Evolutionary conservation across 768 basidiomycete species (phyloP), one percentile per base, ranked within the genome.

Genomic region (Boletus bicolor): DNA sequence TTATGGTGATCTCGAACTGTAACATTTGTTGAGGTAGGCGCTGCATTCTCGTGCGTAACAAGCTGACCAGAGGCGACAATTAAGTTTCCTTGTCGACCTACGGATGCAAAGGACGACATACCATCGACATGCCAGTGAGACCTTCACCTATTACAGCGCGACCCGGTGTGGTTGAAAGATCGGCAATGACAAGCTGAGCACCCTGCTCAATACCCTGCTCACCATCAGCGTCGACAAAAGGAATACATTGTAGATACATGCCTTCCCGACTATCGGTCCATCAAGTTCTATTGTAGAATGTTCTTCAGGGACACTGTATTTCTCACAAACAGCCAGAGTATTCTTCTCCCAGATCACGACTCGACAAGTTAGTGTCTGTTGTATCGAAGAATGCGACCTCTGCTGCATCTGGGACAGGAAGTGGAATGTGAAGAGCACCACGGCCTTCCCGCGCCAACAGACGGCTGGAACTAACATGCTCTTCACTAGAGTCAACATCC

Each of bases 311-410:
- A 7, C 12, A 7, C 4, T 0, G 7, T 46, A 7, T 51, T 44
- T 30, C 10, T 37, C 44, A 24, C 35, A 41, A 21, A 26, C 6
- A 44, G 1, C 30, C 17, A n/a, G 36, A 5, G 19, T 2, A 37
- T 38, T 12, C 36, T 42, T 54, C 44, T 35, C 24, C 48, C 15
- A 19, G 53, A 55, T 57, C 49, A 19, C 7, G 5, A 39, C 35
- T 10, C 35, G 49, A 58, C 17, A 38, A 49, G 12, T 14, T 14
- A 17, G 12, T 15, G 8, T 56, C 37, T 39, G 36, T 28, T 14
- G 46, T 30, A 36, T 49, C 52, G 55, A 67, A 67, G 54, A 61
- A 67, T 21, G 48, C 21, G 21, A 59, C 21, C 32, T 68, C 67
- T 19, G 19, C 48, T 30, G 34, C 47, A 26, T 60, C 62, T 14